These are phyloP conservation scores for Nepenthes mirabilis DNA, from an alignment of 148 eudicot genomes.

Conservation along the genomic window DNA sequence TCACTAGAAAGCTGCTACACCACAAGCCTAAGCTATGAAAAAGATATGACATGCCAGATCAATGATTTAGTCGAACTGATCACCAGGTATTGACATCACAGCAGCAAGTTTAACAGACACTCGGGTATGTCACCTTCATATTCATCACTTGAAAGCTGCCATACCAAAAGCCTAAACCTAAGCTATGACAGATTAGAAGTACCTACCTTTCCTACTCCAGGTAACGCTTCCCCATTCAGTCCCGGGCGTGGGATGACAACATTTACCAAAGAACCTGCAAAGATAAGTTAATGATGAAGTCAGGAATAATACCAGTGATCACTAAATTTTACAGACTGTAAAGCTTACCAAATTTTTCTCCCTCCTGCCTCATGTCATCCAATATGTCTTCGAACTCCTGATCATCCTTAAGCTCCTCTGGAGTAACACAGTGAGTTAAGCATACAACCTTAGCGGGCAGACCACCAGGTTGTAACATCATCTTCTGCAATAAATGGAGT, in stretches of 20 bases:
- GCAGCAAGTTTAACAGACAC: no score
- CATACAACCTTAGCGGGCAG: slow-evolving; percentile 62
- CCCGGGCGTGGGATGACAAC: slow-evolving; percentile 74
- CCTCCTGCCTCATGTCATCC: slow-evolving; percentile 59
- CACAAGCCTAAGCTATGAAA: no score
- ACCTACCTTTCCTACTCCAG: slow-evolving; percentile 95
- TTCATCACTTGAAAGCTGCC: no score
- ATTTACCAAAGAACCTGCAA: slow-evolving; percentile 68
- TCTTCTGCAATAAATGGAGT: slow-evolving; percentile 33
- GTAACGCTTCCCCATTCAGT: slow-evolving; percentile 46
- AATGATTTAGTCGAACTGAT: no score
- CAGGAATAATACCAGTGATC: background rate
- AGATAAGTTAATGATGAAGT: slow-evolving; percentile 2
- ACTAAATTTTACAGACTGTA: background rate
- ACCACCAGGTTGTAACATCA: slow-evolving; percentile 54
- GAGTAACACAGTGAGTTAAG: slow-evolving; percentile 40
- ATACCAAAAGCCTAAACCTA: no score
- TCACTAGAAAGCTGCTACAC: no score
- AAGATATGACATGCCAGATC: no score
- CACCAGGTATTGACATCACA: no score
- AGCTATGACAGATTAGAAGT: background rate
- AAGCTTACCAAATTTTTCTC: slow-evolving; percentile 51
- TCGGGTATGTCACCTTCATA: no score
- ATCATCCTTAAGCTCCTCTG: slow-evolving; percentile 52
- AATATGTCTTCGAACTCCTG: slow-evolving; percentile 62